Evolutionary conservation across 495 filamentous ascomycete species (phyloP), one percentile per base, ranked within the genome.

Genomic region (Paragyromitra xinjiangensis): DNA sequence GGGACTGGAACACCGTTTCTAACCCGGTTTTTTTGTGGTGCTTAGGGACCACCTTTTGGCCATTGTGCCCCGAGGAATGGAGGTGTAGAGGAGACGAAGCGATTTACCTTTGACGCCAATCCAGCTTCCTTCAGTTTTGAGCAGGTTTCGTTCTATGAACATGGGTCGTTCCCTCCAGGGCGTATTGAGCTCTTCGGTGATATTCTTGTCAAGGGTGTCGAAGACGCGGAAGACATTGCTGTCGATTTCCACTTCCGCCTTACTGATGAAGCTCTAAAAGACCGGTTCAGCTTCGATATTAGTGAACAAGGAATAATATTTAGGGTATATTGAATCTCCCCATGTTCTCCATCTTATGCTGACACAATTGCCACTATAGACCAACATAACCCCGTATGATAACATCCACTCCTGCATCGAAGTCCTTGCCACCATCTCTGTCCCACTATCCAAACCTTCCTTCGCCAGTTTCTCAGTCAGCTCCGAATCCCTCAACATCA

Each of bases 371-470:
- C 11, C 29, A 58, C 50, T 3, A 48, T n/a, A 73, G 71, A 73
- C 71, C 2, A 24, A 73, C 12, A 14, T 55, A 37, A 67, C 63
- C 7, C 51, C 62, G 3, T 19, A 12, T 19, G 34, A 51, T 22
- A 39, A 48, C 40, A 26, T 24, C 9, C 5, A 50, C 29, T 19
- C 62, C 51, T 73, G 71, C 42, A 73, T 73, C 44, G 39, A 59
- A 24, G 71, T 73, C 2, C 16, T 6, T 14, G 75, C 69, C 11
- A 77, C 75, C 5, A 61, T 77, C 26, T 73, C 69, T 7, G 58
- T 77, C 56, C 75, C 75, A 3, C 51, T 77, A 2, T 59, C 19
- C 24, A 66, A 74, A 9, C 62, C 75, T 12, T 7, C 51, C 12
- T 67, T 51, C 8, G 34, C n/a, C 12, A 53, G 6, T 6, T 61